These are phyloP conservation scores for Papiliotrema nemorosa DNA, from an alignment of 1,284 basidiomycete species.

Conservation along the genomic window DNA sequence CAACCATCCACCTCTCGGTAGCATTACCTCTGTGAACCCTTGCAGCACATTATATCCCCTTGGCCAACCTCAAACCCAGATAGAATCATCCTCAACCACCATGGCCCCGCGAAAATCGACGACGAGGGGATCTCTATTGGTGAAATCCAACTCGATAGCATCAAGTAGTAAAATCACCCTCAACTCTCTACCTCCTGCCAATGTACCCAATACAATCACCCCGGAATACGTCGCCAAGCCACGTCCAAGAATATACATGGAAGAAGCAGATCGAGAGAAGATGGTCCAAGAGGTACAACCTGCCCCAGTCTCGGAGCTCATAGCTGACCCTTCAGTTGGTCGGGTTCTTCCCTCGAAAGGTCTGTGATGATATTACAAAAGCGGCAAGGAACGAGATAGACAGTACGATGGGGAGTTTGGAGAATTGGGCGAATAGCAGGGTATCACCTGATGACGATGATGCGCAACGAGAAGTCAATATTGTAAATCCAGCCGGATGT, in stretches of 20 bases:
- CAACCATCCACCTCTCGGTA: no score
- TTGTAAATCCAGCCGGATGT: slow-evolving; percentile 15
- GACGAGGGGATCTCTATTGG: slow-evolving; percentile 1
- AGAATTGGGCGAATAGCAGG: slow-evolving; percentile 25
- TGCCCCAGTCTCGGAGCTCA: no score
- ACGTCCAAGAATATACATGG: slow-evolving; percentile 9
- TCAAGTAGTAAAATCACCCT: slow-evolving; percentile 30
- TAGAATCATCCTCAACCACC: background rate
- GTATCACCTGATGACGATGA: slow-evolving; percentile 8
- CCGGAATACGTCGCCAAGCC: slow-evolving; percentile 24
- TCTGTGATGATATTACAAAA: slow-evolving; percentile 41
- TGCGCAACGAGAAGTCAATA: slow-evolving; percentile 29
- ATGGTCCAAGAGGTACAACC: slow-evolving; percentile 39
- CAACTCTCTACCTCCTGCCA: slow-evolving; percentile 22
- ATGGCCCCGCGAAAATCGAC: slow-evolving; percentile 1
- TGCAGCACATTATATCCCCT: no score
- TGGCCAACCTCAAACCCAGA: no score
- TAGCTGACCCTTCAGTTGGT: slow-evolving; percentile 26
- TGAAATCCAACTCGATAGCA: slow-evolving; percentile 8
- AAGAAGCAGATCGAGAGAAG: slow-evolving; percentile 28
- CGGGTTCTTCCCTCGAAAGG: slow-evolving; percentile 33
- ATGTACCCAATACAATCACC: slow-evolving; percentile 33
- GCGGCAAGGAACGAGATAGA: slow-evolving; percentile 34
- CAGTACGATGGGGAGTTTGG: slow-evolving; percentile 28
- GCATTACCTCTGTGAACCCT: background rate